Conservation (phyloP, 129 eudicot genomes). For the Flaveria linearis region DNA sequence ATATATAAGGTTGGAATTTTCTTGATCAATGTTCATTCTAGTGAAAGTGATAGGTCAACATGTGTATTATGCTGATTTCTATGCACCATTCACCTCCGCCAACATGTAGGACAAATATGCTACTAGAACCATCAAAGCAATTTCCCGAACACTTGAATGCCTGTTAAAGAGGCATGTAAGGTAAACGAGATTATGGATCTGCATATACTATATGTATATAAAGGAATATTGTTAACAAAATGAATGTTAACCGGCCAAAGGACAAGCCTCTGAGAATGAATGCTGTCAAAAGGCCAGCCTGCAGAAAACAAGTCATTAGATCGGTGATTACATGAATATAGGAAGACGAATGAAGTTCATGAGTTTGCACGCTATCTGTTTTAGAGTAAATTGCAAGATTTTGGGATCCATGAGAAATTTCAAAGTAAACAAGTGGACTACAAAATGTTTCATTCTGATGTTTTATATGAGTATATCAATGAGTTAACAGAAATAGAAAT, state of each 20-base stretch:
- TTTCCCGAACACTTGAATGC: conserved; percentile 88
- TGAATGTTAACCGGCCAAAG: conserved; percentile 65
- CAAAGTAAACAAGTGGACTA: background rate
- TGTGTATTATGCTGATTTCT: too few relatives aligned
- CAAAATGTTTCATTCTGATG: conserved; percentile 11
- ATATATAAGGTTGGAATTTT: too few relatives aligned
- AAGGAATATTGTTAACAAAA: background rate
- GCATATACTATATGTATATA: background rate
- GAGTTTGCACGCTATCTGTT: background rate
- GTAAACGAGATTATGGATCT: background rate
- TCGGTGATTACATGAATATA: background rate
- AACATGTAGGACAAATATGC: conserved; percentile 89
- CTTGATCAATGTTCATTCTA: too few relatives aligned
- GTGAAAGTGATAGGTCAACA: too few relatives aligned
- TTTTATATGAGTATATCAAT: background rate
- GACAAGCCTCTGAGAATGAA: conserved; percentile 70
- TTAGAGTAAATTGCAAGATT: background rate
- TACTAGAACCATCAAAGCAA: conserved; percentile 78
- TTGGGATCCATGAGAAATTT: background rate
- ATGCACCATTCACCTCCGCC: conserved; percentile 73
- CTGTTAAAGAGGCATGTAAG: conserved; percentile 39
- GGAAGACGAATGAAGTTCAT: background rate
- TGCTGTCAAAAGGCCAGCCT: conserved; percentile 87
- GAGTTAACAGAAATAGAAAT: background rate
- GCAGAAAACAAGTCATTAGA: conserved; percentile 32